phyloP scores from a whole-genome alignment of 1,284 basidiomycete species.

The Tylopilus sp. region DNA sequence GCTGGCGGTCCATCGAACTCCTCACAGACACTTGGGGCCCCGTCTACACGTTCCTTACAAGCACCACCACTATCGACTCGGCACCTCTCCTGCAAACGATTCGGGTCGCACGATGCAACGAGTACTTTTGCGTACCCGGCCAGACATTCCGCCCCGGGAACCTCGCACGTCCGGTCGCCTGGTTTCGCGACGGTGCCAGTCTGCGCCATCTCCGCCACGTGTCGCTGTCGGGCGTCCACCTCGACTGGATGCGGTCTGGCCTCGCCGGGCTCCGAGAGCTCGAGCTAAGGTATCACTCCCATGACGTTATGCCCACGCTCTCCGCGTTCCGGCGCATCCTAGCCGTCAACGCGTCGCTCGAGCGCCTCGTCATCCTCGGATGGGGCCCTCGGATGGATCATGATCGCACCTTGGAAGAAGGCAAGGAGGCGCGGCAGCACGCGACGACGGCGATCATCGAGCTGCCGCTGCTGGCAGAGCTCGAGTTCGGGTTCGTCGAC shows the following conservation, averaged over 20 bases:
- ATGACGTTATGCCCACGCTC: conserved; percentile 47
- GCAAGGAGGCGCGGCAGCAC: no score
- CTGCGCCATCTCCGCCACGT: conserved; percentile 38
- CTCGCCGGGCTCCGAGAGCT: conserved; percentile 41
- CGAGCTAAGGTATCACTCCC: conserved; percentile 49
- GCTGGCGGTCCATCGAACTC: conserved; percentile 46
- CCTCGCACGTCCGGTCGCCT: conserved; percentile 36
- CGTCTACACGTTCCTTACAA: conserved; percentile 46
- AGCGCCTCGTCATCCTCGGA: conserved; percentile 43
- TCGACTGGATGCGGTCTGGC: conserved; percentile 43
- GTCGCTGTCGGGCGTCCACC: conserved; percentile 48
- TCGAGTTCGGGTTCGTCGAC: conserved; percentile 48
- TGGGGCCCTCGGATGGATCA: conserved; percentile 42
- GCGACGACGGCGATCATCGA: conserved; percentile 18
- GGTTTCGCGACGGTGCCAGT: conserved; percentile 38
- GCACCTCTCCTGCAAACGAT: conserved; percentile 39
- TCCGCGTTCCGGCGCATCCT: conserved; percentile 42
- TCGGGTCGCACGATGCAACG: conserved; percentile 50
- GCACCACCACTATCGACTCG: conserved; percentile 30
- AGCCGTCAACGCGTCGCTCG: conserved; percentile 37
- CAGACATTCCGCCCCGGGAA: conserved; percentile 41
- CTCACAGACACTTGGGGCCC: conserved; percentile 55
- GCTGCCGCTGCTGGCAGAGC: conserved; percentile 34
- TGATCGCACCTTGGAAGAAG: conserved; percentile 5
- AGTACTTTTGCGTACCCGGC: conserved; percentile 44